These are phyloP conservation scores for Beauveria sp. DNA, from an alignment of 2,329 filamentous ascomycete genomes.

Conservation along the genomic window DNA sequence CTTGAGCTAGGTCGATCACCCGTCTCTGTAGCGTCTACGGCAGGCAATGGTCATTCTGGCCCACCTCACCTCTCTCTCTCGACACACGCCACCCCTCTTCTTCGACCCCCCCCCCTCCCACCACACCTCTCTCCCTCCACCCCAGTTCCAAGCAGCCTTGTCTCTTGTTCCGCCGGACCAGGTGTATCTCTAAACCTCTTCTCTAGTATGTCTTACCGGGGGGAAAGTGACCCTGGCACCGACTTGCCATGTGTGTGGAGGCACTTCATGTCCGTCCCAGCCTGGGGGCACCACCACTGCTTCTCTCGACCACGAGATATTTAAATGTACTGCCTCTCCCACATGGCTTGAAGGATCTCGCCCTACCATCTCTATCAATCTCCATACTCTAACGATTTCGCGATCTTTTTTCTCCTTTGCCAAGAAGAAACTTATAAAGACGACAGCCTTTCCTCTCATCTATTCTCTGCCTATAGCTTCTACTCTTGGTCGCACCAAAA, in stretches of 20 bases:
- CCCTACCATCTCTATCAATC: conserved; percentile 11
- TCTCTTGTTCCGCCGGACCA: not conserved
- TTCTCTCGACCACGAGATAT: conserved; percentile 8
- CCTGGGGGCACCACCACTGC: conserved; percentile 4
- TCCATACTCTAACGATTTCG: conserved; percentile 6
- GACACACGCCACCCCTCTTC: not conserved
- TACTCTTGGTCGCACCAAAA: conserved; percentile 1
- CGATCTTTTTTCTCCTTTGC: conserved; percentile 1
- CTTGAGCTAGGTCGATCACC: too few species aligned
- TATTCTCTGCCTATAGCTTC: not conserved
- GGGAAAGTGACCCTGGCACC: not conserved
- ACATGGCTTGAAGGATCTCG: conserved; percentile 12
- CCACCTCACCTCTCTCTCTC: not conserved
- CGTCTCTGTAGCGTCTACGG: too few species aligned
- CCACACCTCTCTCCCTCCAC: not conserved
- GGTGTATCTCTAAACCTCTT: not conserved
- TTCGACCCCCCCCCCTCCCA: not conserved
- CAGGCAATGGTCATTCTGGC: too few species aligned
- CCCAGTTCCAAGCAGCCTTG: conserved; percentile 3
- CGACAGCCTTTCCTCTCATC: not conserved
- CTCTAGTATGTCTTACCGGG: conserved; percentile 1
- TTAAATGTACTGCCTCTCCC: conserved; percentile 12
- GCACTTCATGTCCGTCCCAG: conserved; percentile 1
- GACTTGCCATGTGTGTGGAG: conserved; percentile 4
- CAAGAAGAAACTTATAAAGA: conserved; percentile 4